Conservation (phyloP, 2,329 filamentous ascomycete species). For the Curvularia sp. region DNA sequence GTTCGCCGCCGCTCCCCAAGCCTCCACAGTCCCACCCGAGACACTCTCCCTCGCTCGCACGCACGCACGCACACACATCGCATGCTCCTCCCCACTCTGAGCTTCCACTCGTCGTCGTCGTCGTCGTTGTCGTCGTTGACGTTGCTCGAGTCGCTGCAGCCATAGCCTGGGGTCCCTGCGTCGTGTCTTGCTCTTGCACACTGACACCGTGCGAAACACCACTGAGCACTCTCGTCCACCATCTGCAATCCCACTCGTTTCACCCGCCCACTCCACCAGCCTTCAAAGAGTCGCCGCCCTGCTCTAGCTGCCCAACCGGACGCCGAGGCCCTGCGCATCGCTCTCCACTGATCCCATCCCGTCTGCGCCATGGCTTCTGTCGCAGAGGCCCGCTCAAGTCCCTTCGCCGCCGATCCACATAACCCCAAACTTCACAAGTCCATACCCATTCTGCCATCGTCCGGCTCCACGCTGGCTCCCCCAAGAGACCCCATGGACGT, state of each 20-base stretch:
- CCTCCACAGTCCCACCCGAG: background rate
- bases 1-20: background rate
- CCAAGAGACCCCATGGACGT: constrained; percentile 64
- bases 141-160: constrained; percentile 4
- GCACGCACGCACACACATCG: no score
- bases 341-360: constrained; percentile 15
- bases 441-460: constrained; percentile 61
- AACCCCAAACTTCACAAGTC: constrained; percentile 57
- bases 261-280: background rate
- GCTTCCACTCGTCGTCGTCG: background rate
- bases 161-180: constrained; percentile 19
- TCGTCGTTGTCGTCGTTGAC: no score
- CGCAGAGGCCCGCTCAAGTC: constrained; percentile 55
- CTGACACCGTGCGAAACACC: constrained; percentile 11
- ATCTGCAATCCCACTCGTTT: constrained; percentile 1
- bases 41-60: no score
- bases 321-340: constrained; percentile 21
- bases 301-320: constrained; percentile 19
- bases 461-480: constrained; percentile 53
- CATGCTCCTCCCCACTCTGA: background rate
- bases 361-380: constrained; percentile 53
- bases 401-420: constrained; percentile 54
- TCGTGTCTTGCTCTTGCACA: constrained; percentile 11
- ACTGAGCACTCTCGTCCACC: constrained; percentile 1
- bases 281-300: constrained; percentile 8